Evolutionary conservation across 768 basidiomycete species (phyloP).

Genomic region (Pholiota microspora): DNA sequence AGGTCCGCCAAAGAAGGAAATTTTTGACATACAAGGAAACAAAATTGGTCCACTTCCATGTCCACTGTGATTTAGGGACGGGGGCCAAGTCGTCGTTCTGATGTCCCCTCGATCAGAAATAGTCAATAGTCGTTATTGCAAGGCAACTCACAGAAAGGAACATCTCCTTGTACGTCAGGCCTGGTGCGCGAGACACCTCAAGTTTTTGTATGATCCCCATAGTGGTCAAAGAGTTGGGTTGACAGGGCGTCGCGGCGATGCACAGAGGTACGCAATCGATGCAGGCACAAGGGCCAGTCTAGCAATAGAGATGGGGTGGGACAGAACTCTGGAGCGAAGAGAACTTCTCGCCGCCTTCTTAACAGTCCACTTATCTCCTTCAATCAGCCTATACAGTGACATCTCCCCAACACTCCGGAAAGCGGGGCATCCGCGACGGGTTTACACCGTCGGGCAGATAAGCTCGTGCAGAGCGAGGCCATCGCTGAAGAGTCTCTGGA

Average conservation of each 20-base stretch:
- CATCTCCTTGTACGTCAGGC: constrained; percentile 50
- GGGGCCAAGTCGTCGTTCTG: constrained; percentile 74
- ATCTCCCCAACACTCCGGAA: background rate
- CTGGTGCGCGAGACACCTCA: constrained; percentile 54
- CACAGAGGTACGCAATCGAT: background rate
- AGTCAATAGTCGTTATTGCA: background rate
- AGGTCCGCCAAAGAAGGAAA: background rate
- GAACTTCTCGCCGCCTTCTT: background rate
- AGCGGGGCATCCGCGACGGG: background rate
- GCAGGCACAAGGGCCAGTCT: background rate
- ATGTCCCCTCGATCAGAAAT: constrained; percentile 10
- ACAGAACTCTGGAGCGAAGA: background rate
- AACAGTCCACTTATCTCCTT: constrained; percentile 2
- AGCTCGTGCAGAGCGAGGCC: background rate
- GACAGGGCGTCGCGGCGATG: background rate
- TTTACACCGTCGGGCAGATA: background rate
- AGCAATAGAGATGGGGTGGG: background rate
- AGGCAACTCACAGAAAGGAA: constrained; percentile 51
- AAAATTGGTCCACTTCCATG: constrained; percentile 67
- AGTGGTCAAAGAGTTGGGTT: background rate
- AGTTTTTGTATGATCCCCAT: constrained; percentile 38
- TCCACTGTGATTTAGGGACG: constrained; percentile 59
- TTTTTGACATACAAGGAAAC: constrained; percentile 53
- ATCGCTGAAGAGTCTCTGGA: background rate
- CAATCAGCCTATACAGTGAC: background rate